Conservation (phyloP, 2,329 filamentous ascomycete species). For the Exophiala spinifera region DNA sequence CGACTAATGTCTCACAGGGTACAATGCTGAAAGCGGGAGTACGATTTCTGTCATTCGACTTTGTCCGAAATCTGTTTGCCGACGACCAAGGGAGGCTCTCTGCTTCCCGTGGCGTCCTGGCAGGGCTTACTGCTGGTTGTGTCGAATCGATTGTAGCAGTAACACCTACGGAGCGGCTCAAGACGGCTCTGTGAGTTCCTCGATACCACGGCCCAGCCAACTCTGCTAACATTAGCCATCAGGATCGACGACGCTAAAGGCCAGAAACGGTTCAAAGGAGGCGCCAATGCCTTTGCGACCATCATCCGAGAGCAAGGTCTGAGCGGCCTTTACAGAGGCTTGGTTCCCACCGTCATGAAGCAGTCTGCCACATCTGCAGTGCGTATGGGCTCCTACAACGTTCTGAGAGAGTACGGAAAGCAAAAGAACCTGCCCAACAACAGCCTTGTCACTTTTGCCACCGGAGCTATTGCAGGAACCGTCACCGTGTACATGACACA, state of each 20-base stretch:
- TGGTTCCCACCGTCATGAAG: conserved; percentile 60
- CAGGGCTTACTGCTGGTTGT: conserved; percentile 62
- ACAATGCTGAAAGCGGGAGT: conserved; percentile 64
- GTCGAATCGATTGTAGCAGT: conserved; percentile 63
- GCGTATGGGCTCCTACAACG: conserved; percentile 61
- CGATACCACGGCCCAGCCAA: no score
- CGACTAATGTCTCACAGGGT: no score
- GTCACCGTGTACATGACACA: conserved; percentile 44
- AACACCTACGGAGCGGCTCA: conserved; percentile 66
- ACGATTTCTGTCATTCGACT: conserved; percentile 64
- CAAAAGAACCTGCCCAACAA: conserved; percentile 48
- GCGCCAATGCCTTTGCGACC: conserved; percentile 49
- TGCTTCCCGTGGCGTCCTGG: conserved; percentile 56
- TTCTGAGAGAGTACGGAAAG: conserved; percentile 58
- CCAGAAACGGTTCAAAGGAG: conserved; percentile 47
- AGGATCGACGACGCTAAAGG: conserved; percentile 59
- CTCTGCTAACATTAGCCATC: no score
- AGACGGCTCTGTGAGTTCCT: conserved; percentile 66
- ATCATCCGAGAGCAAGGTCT: conserved; percentile 54
- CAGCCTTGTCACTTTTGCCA: conserved; percentile 57
- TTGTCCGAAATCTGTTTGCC: conserved; percentile 56
- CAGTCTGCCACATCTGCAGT: conserved; percentile 61
- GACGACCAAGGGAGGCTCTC: conserved; percentile 57
- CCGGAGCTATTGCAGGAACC: conserved; percentile 59
- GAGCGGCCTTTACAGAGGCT: conserved; percentile 56